Evolutionary conservation across 31 red algal genomes (phyloP).

Genomic region (Porphyra umbilicalis): DNA sequence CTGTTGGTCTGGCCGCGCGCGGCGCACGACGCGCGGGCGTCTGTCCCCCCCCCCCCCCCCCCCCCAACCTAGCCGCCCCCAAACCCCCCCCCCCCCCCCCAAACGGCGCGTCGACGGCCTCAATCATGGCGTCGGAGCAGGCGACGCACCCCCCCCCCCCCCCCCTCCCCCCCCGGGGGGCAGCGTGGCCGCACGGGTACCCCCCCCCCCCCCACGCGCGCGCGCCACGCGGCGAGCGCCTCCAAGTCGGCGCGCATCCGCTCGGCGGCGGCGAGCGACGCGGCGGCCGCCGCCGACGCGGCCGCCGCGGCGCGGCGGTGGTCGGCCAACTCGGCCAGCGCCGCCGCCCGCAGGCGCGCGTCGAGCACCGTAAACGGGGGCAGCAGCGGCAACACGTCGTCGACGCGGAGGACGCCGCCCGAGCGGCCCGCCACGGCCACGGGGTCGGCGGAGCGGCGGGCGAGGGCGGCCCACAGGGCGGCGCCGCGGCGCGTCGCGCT

Average conservation of each 20-base stretch:
- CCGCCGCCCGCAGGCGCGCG: neutral
- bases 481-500: neutral
- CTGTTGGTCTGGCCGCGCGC: too few relatives aligned
- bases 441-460: neutral
- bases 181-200: neutral
- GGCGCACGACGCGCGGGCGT: too few relatives aligned
- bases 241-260: neutral
- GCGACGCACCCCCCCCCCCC: neutral
- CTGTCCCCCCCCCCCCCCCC: neutral
- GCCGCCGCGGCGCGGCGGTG: neutral
- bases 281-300: neutral
- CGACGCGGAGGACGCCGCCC: neutral
- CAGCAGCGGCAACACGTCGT: neutral
- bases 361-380: neutral
- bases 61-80: neutral
- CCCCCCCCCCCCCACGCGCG: neutral
- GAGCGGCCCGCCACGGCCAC: neutral
- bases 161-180: neutral
- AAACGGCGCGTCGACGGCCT: neutral
- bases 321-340: neutral
- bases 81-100: neutral
- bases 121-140: neutral
- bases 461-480: neutral
- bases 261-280: neutral
- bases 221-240: neutral